These are phyloP conservation scores for Fraxinus cuspidata DNA, from an alignment of 257 asterid genomes.

Conservation along the genomic window DNA sequence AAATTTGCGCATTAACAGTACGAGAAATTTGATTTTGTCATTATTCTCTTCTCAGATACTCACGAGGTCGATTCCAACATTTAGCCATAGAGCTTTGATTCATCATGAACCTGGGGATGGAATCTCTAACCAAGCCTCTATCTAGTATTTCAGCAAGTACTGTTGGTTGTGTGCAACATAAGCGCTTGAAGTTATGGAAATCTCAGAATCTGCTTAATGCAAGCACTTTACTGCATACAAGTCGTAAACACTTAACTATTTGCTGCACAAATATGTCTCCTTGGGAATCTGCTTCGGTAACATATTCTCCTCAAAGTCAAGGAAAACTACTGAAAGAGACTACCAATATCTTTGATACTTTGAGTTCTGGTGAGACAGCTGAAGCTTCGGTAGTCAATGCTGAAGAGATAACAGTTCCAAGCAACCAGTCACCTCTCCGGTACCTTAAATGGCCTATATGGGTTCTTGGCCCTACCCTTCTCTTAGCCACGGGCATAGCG, in stretches of 20 bases:
- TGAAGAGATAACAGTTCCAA: constrained; percentile 32
- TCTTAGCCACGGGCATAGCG: constrained; percentile 78
- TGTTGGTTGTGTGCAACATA: constrained; percentile 33
- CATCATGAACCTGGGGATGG: constrained; percentile 44
- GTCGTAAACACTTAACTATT: constrained; percentile 19
- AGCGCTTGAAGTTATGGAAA: constrained; percentile 32
- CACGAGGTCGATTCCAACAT: constrained; percentile 11
- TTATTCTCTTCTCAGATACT: constrained; percentile 39
- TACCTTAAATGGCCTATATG: constrained; percentile 66
- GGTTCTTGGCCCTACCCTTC: constrained; percentile 79
- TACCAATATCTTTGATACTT: constrained; percentile 57
- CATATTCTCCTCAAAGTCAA: constrained; percentile 52
- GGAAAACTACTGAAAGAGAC: constrained; percentile 42
- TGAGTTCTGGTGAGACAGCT: constrained; percentile 41
- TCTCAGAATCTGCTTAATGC: constrained; percentile 33
- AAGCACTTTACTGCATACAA: constrained; percentile 18
- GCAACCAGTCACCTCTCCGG: constrained; percentile 27
- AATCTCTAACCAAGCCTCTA: constrained; percentile 44
- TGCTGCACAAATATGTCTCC: constrained; percentile 53
- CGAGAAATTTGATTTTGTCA: neutral
- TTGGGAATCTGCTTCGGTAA: constrained; percentile 72
- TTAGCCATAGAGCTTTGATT: constrained; percentile 23
- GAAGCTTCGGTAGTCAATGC: constrained; percentile 40
- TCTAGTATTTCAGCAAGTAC: constrained; percentile 35
- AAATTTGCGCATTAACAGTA: neutral